Base-by-base conservation (phyloP, 129 eudicot genomes). In the Kitagawia praeruptora region DNA sequence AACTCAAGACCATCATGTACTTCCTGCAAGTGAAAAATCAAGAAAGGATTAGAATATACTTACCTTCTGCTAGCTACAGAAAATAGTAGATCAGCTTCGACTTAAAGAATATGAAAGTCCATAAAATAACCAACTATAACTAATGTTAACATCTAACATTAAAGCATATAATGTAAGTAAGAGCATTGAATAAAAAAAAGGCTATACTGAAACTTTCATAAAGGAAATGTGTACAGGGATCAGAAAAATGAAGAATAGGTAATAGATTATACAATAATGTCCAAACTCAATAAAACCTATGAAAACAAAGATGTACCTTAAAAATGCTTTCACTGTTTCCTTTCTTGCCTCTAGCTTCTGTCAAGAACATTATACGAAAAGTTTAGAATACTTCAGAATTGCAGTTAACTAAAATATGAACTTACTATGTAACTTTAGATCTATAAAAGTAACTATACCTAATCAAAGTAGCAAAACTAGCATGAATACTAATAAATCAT, bases 281-380 rank as follows among this genome's bases (percentile, higher is more conserved):
- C 41, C 7, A 70, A 70, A 70, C 28, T 70, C 75, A 70, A 72
- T 37, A 58, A 46, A 31, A 37, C 14, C 41, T 75, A n/a, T 38
- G 37, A 40, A 63, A 51, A 81, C 3, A 69, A 1, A 51, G 34
- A 39, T 70, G 38, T 88, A 92, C 97, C 95, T 88, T 85, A 12
- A 6, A 27, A 46, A 34, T 41, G 38, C 77, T 39, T 40, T 79
- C 85, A 78, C n/a, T 70, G 66, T 87, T 81, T 74, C 93, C 88
- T 84, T 82, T 90, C 87, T 63, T 92, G 78, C 91, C 87, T 70
- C 86, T 88, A 49, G 78, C 83, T 82, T 31, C 97, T 89, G 85
- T 74, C 76, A 79, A 82, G 67, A 34, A 18, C 76, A 34, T 79
- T 37, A 70, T 9, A 45, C 4, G 48, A 13, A 46, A 75, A 80